Evolutionary conservation across 805 yeast species (phyloP).

Genomic region (Spathaspora hagerdaliae): DNA sequence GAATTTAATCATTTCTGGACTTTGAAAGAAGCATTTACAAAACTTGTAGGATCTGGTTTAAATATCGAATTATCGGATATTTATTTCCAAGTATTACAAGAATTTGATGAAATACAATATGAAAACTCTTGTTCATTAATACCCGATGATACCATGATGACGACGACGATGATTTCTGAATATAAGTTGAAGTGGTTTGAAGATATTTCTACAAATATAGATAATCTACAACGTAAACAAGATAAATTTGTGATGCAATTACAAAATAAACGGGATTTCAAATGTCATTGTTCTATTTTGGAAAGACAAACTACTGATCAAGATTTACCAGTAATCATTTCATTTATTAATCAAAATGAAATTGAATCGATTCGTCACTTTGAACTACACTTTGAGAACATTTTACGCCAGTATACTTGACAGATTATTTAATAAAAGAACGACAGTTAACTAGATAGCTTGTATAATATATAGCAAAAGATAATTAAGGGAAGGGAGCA

Average conservation of each 20-base stretch:
- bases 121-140: no score
- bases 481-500: no score
- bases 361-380: not conserved
- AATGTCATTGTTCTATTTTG: slow-evolving; percentile 10
- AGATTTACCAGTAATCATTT: slow-evolving; percentile 13
- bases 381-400: slow-evolving; percentile 6
- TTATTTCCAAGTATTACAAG: slow-evolving; percentile 9
- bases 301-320: not conserved
- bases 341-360: slow-evolving; percentile 11
- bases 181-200: slow-evolving; percentile 9
- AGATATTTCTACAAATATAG: slow-evolving; percentile 5
- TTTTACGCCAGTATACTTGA: not conserved
- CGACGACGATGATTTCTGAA: not conserved
- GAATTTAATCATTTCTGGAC: slow-evolving; percentile 69
- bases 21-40: slow-evolving; percentile 71
- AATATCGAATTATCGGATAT: slow-evolving; percentile 20
- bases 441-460: not conserved
- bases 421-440: not conserved
- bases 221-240: slow-evolving; percentile 1
- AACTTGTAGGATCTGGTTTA: slow-evolving; percentile 59
- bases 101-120: slow-evolving; percentile 1
- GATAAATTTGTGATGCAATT: slow-evolving; percentile 4
- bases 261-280: slow-evolving; percentile 3
- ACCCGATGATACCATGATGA: no score
- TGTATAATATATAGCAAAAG: not conserved